Base-by-base conservation (phyloP, 2,329 filamentous ascomycete species). In the Penicillium sp. region DNA sequence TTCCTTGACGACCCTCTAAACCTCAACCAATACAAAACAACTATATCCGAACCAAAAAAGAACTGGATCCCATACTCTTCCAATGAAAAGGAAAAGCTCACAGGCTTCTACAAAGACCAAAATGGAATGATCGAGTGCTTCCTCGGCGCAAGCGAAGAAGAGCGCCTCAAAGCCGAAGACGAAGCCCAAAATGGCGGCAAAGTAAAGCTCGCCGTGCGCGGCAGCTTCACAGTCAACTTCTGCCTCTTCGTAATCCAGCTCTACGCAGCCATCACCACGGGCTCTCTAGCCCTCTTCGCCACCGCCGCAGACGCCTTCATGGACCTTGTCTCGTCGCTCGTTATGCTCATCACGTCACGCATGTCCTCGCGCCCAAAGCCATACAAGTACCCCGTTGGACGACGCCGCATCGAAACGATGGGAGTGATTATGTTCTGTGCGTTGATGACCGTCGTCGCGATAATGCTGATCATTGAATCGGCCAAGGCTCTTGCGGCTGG, bases 371-470 rank as follows among this genome's bases (percentile, higher is more conserved):
- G 55, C 7, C 55, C 55, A 35, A 57, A 57, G 16, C 55, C 55
- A 57, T 54, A 57, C 45, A 57, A 57, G n/a, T 57, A 57, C 34
- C 55, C 55, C 2, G 55, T 57, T 31, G 55, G 55, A 49, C 55
- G 55, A 3, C 55, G 55, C 7, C 55, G 55, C 8, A 47, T 57
- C 24, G 55, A 57, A 32, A 57, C 55, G 35, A 57, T 57, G 55
- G 55, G 55, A 7, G 50, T 52, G 6, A 52, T 52, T n/a, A 52
- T 52, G 50, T 55, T 57, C 46, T 57, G 55, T 32, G 55, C 55
- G 14, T 39, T 60, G 40, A 52, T 52, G 50, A 52, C 40, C 5
- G 46, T 52, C n/a, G 32, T 37, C 34, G 55, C 37, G 10, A 38
- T 51, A 38, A 52, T 51, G 34, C 22, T 60, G 50, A 57, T 60